Base-by-base conservation (phyloP, 78 protist species). In the Dictyostelium brefeldianum region DNA sequence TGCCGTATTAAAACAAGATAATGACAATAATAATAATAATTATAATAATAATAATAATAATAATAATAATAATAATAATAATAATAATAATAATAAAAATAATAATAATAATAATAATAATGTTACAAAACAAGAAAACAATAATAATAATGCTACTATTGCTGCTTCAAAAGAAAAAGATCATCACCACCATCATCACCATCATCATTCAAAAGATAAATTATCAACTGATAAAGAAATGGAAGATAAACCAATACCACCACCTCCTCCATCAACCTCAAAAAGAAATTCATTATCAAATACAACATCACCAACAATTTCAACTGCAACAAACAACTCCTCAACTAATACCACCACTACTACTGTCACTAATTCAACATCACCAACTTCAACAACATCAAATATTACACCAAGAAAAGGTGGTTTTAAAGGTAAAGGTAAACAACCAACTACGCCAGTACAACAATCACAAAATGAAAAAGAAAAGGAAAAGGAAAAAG, bases 211-310 rank as follows among this genome's bases (percentile, higher is more conserved):
- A 36, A 36, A 36, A 36, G 43, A 36, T 36, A 62, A 62, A 62
- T 11, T 62, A 25, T 36, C 70, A 62, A 62, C 70, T 62, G 75
- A 67, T 31, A 67, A 31, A 67, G 75, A 67, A 27, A 67, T 31
- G 75, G 41, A 31, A 31, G 75, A 67, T 15, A 67, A 27, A 67
- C 22, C 75, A 27, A 36, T 29, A 27, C 27, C 18, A 67, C 22
- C 53, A 41, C 20, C 54, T 36, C 14, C 48, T 36, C 20, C 57
- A 6, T 46, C 79, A 73, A 43, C 79, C 8, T 43, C 47, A 20
- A 70, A 17, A 22, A 70, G 20, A 29, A 29, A 70, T 29, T 46
- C 79, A 67, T 25, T 12, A 11, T 36, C 75, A 27, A 5, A 41
- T 7, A 71, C 79, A 12, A 73, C 54, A 36, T 22, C 79, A n/a